Evolutionary conservation across 805 yeast species (phyloP), one percentile per base, ranked within the genome.

Genomic region (Spencermartinsiella europaea): DNA sequence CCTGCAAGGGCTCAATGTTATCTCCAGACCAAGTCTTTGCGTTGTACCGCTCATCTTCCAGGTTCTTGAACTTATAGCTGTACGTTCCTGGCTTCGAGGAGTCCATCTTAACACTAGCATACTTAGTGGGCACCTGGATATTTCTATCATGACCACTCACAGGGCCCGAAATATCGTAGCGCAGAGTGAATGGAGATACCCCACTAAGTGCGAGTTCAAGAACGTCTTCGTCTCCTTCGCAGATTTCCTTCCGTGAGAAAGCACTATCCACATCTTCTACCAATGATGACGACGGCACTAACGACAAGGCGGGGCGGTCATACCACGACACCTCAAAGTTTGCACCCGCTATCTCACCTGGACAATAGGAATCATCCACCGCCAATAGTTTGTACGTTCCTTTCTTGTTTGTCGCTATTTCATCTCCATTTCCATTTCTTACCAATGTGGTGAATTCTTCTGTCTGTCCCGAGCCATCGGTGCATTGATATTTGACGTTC

Each of bases 11-110:
- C 8, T 39, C 44, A 2, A 15, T 38, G 4, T n/a, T 14, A 8
- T 8, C 14, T 5, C 8, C 59, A 53, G 25, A 69, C 47, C 46
- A 70, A 70, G 47, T 65, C 63, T 57, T 58, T 74, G 47, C 69
- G 65, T 86, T 52, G 49, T 66, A 90, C 20, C 78, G 65, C 0
- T 79, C 66, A 61, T 90, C 97, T 51, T 74, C 80, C 1, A 90
- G 68, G 2, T 77, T 79, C 25, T 68, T 75, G 57, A 90, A 77
- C 5, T 62, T 63, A 55, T 85, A 83, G 40, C 70, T 73, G 61
- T 83, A 84, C 14, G 64, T 68, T 2, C 97, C 97, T 45, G 76
- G 59, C 37, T 54, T 57, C n/a, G 51, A 35, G 21, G 75, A 67
- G 12, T 68, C 67, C 48, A 78, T 55, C 49, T 68, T 71, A 17